These are phyloP conservation scores for Colletotrichum cereale DNA, from an alignment of 2,329 filamentous ascomycete genomes.

Conservation along the genomic window DNA sequence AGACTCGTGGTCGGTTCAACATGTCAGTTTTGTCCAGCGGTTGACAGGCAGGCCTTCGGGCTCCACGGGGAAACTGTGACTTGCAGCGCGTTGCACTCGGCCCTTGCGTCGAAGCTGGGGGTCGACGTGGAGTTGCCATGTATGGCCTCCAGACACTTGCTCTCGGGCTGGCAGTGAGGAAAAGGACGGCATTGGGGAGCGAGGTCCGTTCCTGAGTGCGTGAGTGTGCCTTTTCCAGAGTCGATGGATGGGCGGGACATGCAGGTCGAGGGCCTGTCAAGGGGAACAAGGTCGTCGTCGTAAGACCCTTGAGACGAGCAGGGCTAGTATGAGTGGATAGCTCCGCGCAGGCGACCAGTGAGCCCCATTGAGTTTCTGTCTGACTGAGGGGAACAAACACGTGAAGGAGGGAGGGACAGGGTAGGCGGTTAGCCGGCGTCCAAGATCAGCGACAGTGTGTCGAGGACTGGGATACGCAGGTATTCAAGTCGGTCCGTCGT, in stretches of 20 bases:
- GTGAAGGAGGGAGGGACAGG: constrained; percentile 28
- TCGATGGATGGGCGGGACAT: constrained; percentile 16
- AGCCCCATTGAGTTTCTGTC: not conserved
- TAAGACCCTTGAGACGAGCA: constrained; percentile 25
- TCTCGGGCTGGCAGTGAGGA: constrained; percentile 5
- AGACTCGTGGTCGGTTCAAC: not conserved
- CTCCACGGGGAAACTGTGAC: not conserved
- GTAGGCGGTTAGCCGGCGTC: constrained; percentile 3
- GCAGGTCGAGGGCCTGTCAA: constrained; percentile 23
- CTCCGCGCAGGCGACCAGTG: not conserved
- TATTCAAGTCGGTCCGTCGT: too few relatives aligned
- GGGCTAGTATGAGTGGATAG: constrained; percentile 28
- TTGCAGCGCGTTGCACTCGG: constrained; percentile 7
- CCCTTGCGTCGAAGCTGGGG: not conserved
- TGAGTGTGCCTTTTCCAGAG: constrained; percentile 5
- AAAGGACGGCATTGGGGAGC: constrained; percentile 11
- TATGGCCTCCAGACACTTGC: not conserved
- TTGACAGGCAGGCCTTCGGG: not conserved
- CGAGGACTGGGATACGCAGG: too few relatives aligned
- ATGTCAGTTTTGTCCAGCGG: not conserved
- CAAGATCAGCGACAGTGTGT: constrained; percentile 11
- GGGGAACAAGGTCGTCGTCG: constrained; percentile 20
- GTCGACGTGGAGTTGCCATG: constrained; percentile 2
- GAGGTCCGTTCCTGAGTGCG: constrained; percentile 9
- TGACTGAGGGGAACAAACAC: constrained; percentile 27